Percentiles rank a stretch among this genome's conserved stretches.
phyloP scores from a whole-genome alignment of 352 stramenopile species.

The Globisporangium splendens region DNA sequence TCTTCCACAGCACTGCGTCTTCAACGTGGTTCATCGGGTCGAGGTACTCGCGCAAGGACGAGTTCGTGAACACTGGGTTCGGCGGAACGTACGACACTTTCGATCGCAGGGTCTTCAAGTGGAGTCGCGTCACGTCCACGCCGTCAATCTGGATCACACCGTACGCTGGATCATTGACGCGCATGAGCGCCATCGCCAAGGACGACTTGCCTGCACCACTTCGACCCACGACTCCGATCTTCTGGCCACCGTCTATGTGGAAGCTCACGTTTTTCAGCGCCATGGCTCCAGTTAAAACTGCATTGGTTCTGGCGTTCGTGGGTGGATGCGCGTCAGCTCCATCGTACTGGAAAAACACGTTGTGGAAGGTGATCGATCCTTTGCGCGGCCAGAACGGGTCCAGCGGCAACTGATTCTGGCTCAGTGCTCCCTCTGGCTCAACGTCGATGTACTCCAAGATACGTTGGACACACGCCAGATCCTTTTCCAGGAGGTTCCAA shows the following conservation, averaged over 20 bases:
- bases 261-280: conserved; percentile 50
- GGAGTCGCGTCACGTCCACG: conserved; percentile 60
- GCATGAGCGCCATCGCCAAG: conserved; percentile 53
- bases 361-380: conserved; percentile 30
- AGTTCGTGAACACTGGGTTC: conserved; percentile 93
- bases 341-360: conserved; percentile 29
- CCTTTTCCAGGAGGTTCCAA: conserved; percentile 36
- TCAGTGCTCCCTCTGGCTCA: conserved; percentile 6
- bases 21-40: conserved; percentile 83
- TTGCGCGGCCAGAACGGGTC: conserved; percentile 23
- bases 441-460: conserved; percentile 35
- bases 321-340: not conserved
- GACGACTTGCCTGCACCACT: conserved; percentile 62
- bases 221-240: conserved; percentile 58
- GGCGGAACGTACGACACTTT: conserved; percentile 76
- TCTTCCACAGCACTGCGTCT: conserved; percentile 52
- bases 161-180: conserved; percentile 28
- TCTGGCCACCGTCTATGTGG: conserved; percentile 38
- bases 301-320: conserved; percentile 27
- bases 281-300: conserved; percentile 16
- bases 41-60: conserved; percentile 89
- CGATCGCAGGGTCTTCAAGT: conserved; percentile 34
- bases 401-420: conserved; percentile 7
- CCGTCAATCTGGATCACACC: conserved; percentile 88
- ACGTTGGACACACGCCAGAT: conserved; percentile 26